These are phyloP conservation scores for Volutella citrinella DNA, from an alignment of 2,329 filamentous ascomycete species.

Conservation along the genomic window DNA sequence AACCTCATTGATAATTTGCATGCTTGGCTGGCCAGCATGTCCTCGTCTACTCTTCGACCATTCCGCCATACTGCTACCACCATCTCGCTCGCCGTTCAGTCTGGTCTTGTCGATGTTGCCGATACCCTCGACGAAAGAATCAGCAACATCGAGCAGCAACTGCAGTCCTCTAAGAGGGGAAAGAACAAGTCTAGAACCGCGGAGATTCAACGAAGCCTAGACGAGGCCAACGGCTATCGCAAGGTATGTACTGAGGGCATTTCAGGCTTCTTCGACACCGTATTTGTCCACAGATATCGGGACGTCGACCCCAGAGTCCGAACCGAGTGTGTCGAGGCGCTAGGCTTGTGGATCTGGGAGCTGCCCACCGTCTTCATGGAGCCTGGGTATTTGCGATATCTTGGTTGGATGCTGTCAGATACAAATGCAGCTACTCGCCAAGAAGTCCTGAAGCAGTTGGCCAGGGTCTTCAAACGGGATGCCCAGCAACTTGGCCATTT, in stretches of 20 bases:
- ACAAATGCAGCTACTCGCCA: slow-evolving; percentile 68
- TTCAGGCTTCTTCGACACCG: slow-evolving; percentile 83
- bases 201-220: slow-evolving; percentile 68
- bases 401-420: slow-evolving; percentile 95
- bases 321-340: slow-evolving; percentile 79
- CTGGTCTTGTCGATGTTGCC: slow-evolving; percentile 71
- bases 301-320: slow-evolving; percentile 89
- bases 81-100: slow-evolving; percentile 75
- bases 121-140: slow-evolving; percentile 68
- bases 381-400: slow-evolving; percentile 83
- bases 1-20: slow-evolving; percentile 84
- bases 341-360: slow-evolving; percentile 84
- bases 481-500: slow-evolving; percentile 86
- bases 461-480: slow-evolving; percentile 74
- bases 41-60: slow-evolving; percentile 79
- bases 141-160: slow-evolving; percentile 73
- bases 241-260: slow-evolving; percentile 69
- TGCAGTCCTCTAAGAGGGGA: slow-evolving; percentile 69
- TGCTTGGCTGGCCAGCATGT: slow-evolving; percentile 88
- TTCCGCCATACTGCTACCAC: slow-evolving; percentile 94
- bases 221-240: slow-evolving; percentile 67
- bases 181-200: slow-evolving; percentile 77
- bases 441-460: slow-evolving; percentile 84
- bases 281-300: slow-evolving; percentile 94
- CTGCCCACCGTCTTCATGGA: slow-evolving; percentile 89